Percentiles rank a stretch among this genome's conserved stretches.
These are phyloP conservation scores for Pascua sp. DNA, from an alignment of 1,284 basidiomycete genomes.

Conservation along the genomic window DNA sequence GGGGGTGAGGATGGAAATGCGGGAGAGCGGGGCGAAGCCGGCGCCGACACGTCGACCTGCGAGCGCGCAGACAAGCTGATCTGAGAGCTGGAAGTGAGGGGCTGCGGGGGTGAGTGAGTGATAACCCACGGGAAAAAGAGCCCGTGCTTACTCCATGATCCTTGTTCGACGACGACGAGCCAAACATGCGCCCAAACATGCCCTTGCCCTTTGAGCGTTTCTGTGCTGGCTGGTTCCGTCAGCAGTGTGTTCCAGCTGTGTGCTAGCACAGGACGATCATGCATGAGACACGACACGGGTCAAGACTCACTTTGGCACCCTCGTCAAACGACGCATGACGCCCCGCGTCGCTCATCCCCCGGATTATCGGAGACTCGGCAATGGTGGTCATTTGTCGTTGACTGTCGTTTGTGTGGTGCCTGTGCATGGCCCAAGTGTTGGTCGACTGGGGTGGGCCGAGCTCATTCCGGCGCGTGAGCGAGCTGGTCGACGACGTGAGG, in stretches of 20 bases:
- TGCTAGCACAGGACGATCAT: too few species aligned
- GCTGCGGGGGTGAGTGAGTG: slow-evolving; percentile 1
- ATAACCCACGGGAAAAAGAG: neutral
- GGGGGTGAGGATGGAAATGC: slow-evolving; percentile 4
- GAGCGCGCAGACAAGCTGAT: slow-evolving; percentile 12
- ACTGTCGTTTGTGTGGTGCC: slow-evolving; percentile 5
- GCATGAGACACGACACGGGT: neutral
- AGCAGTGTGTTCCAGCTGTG: too few species aligned
- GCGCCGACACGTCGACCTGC: slow-evolving; percentile 9
- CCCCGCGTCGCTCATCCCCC: slow-evolving; percentile 8
- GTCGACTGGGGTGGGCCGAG: neutral
- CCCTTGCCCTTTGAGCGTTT: slow-evolving; percentile 35
- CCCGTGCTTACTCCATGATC: slow-evolving; percentile 5
- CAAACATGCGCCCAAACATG: slow-evolving; percentile 48
- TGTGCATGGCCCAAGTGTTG: slow-evolving; percentile 1
- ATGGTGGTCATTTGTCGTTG: slow-evolving; percentile 29
- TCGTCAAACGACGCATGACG: slow-evolving; percentile 29
- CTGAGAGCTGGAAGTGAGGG: slow-evolving; percentile 14
- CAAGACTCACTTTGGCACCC: slow-evolving; percentile 28
- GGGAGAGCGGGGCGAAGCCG: slow-evolving; percentile 4
- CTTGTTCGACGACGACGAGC: slow-evolving; percentile 19
- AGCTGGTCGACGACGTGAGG: slow-evolving; percentile 3
- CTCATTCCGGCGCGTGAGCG: neutral
- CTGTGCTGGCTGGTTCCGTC: too few species aligned
- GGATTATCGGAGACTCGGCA: slow-evolving; percentile 16